Base-by-base conservation (phyloP, 495 filamentous ascomycete species). In the Immersiella caudata region DNA sequence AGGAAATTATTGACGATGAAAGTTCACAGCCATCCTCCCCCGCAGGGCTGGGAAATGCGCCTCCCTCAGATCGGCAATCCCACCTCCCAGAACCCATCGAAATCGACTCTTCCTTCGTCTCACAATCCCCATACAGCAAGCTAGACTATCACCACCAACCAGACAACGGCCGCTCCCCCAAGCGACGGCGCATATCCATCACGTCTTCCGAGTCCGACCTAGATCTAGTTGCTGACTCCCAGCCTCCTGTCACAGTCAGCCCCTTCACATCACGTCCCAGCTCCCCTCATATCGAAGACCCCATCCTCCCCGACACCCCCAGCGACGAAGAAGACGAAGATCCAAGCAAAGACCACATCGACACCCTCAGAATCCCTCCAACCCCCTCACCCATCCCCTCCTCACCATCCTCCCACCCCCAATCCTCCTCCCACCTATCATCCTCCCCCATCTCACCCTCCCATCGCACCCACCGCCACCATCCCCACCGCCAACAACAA, bases 31-130 rank as follows among this genome's bases (percentile, higher is more conserved):
- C 24, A 8, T 65, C 70, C 40, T 29, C 50, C n/a, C n/a, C n/a
- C 49, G 57, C 58, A 54, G 58, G 71, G 24, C 25, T n/a, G 18
- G 27, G 26, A 56, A 58, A 26, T 57, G 1, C 57, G 6, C 50
- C 65, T 54, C 46, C 63, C 25, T 33, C 57, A 7, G 26, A 7
- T 4, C 51, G 3, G 16, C 65, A 69, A 54, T 6, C 20, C 22
- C 64, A 73, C 22, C 56, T 74, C 0, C 69, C 68, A 0, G 79
- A 81, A 56, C 69, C 72, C 7, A 79, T 80, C n/a, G 78, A 81
- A 40, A 64, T 77, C 9, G 67, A 70, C 14, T 78, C 76, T 0
- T 75, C 75, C 0, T 71, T 66, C 11, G 55, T 73, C 9, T 66
- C 73, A 2, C 65, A 72, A 27, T 72, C 74, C 4, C 61, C 71